Evolutionary conservation across 257 asterid genomes (phyloP), one percentile per base, ranked within the genome.

Genomic region (Mitragyna speciosa): DNA sequence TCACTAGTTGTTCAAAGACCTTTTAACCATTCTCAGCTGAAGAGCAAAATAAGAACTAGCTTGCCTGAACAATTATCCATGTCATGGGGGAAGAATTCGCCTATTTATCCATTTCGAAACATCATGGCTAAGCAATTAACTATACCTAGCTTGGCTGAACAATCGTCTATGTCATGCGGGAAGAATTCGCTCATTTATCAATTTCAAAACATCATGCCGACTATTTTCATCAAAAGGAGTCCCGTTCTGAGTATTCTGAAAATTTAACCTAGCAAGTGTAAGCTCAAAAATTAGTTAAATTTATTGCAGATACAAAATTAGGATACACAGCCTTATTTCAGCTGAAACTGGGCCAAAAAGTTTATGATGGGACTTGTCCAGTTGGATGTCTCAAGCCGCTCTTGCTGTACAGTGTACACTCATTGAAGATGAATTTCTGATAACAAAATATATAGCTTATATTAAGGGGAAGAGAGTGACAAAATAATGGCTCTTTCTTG

Each of bases 401-500:
- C 28, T 71, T 26, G 75, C 39, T 11, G 52, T 9, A 51, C 64
- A 61, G 16, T 61, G 2, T 61, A 54, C 52, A 28, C 70, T 7
- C 0, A 3, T 26, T 36, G n/a, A 15, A 54, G 66, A 56, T 15
- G 19, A 28, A 58, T 48, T 36, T 54, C 61, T 45, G 48, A 36
- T n/a, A 14, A 9, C 72, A 77, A 80, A 36, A 78, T 77, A 75
- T 79, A 79, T 76, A 79, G 28, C 36, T 33, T 76, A 72, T 82
- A 82, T 72, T 51, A 48, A 73, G 84, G 91, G 90, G 85, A 69
- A 78, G 86, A 75, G 81, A 83, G 91, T 73, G 82, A 75, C 88
- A 83, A 86, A 80, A 83, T 83, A 83, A 84, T 77, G 86, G 90
- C 90, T 79, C 82, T 61, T 51, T 75, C 30, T 70, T 68, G 76